A percentile compares a stretch with the other conserved stretches of the same genome.
Evolutionary conservation across 2,329 filamentous ascomycete species (phyloP).

Genomic region (Plenodomus lindquistii): DNA sequence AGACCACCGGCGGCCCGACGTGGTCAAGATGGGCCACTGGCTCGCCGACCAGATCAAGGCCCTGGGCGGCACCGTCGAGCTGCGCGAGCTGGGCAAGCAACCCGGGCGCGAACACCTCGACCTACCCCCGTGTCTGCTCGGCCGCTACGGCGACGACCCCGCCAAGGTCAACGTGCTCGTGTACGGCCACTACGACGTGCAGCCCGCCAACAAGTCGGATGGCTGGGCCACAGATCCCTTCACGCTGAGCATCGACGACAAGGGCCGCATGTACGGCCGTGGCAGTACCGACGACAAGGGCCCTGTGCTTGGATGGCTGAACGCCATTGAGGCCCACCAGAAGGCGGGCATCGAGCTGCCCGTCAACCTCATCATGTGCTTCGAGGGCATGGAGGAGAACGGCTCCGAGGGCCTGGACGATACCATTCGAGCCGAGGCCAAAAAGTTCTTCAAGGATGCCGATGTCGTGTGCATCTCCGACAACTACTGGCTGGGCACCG

Average conservation of each 20-base stretch:
- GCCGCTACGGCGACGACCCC: conserved; percentile 87
- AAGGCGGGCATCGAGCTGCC: conserved; percentile 93
- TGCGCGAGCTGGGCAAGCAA: conserved; percentile 87
- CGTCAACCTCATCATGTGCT: conserved; percentile 98
- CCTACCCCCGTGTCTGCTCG: conserved; percentile 89
- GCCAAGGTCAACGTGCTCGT: conserved; percentile 94
- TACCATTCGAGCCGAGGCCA: conserved; percentile 86
- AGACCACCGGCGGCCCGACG: conserved; percentile 84
- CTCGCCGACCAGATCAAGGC: conserved; percentile 80
- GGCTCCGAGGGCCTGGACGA: conserved; percentile 96
- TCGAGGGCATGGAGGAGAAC: conserved; percentile 99
- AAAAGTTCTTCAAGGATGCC: conserved; percentile 92
- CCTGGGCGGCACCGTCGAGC: conserved; percentile 85
- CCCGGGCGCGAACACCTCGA: conserved; percentile 87
- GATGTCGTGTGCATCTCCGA: conserved; percentile 98
- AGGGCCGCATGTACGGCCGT: conserved; percentile 94
- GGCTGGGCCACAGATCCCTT: conserved; percentile 97
- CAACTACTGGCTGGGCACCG: conserved; percentile 99
- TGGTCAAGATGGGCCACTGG: conserved; percentile 94
- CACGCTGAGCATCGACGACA: conserved; percentile 80
- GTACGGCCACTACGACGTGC: conserved; percentile 98
- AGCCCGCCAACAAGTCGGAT: conserved; percentile 89
- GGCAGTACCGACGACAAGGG: conserved; percentile 98
- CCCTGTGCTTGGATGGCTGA: conserved; percentile 94
- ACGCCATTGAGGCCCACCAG: conserved; percentile 96